Evolutionary conservation across 2,329 filamentous ascomycete genomes (phyloP), one percentile per base, ranked within the genome.

Genomic region (Fonsecaea erecta): DNA sequence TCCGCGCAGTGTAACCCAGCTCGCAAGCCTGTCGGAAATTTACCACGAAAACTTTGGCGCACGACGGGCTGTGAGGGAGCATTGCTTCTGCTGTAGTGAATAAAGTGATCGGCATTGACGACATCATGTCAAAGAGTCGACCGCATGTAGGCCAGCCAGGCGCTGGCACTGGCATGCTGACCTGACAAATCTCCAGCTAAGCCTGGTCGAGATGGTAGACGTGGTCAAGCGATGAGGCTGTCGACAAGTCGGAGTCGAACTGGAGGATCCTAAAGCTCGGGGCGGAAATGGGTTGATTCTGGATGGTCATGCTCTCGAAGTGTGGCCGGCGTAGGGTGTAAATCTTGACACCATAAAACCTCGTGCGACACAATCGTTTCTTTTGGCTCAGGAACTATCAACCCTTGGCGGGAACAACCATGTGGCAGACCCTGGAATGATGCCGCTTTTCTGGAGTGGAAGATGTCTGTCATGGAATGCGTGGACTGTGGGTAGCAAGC

Each of bases 181-280:
- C 32, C 28, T 56, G 32, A 56, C 53, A 56, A 56, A 56, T 56
- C 30, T 56, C 28, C 32, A 32, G 28, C 53, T 34, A 56, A 32
- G 28, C 21, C 34, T 35, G 46, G 28, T 26, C 51, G 8, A 21
- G 26, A 4, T 16, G 26, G 14, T 16, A 16, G 51, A 11, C 53
- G 53, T 37, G 52, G 43, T 51, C 57, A 51, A 55, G 52, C 37
- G 60, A 62, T 35, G 57, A 60, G 43, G 40, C 57, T 60, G 24
- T 16, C 18, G 14, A n/a, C n/a, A n/a, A n/a, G n/a, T n/a, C n/a
- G n/a, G n/a, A n/a, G n/a, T 52, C 48, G 14, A 21, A 43, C 55
- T 58, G 18, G 24, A 26, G 32, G 18, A 32, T 35, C 6, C n/a
- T 46, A 52, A 30, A 4, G 40, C 40, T 24, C 37, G n/a, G 37